phyloP scores from a whole-genome alignment of 2,329 filamentous ascomycete species.

The Pezicula carpinea region DNA sequence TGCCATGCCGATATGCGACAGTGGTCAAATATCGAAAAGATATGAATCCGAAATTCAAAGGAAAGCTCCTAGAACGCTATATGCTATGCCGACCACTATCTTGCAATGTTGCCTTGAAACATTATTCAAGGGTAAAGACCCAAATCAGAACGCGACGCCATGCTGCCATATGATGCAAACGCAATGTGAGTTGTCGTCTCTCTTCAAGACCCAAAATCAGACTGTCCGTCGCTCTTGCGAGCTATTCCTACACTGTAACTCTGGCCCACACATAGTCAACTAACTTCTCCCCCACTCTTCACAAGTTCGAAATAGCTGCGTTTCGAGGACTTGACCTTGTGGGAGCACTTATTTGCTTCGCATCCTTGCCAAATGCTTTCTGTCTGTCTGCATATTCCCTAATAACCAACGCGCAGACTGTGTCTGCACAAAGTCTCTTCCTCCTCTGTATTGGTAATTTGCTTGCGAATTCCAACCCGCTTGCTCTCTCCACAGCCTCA shows the following conservation, averaged over 20 bases:
- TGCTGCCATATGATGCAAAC: conserved; percentile 11
- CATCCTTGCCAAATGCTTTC: conserved; percentile 44
- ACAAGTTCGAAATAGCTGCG: conserved; percentile 9
- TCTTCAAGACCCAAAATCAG: not conserved
- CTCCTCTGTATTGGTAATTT: conserved; percentile 71
- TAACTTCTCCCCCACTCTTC: not conserved
- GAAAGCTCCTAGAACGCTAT: too few relatives aligned
- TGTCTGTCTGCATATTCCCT: conserved; percentile 68
- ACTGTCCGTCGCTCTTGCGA: conserved; percentile 9
- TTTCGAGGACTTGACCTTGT: conserved; percentile 26
- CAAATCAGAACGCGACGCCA: conserved; percentile 7
- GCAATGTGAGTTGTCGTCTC: not conserved
- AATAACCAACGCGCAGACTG: conserved; percentile 78
- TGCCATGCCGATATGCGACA: too few relatives aligned
- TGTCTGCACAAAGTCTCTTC: conserved; percentile 78
- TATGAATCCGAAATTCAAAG: too few relatives aligned
- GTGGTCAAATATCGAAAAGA: too few relatives aligned
- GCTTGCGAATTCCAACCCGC: conserved; percentile 83
- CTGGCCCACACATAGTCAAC: not conserved
- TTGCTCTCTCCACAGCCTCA: conserved; percentile 87
- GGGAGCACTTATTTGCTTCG: conserved; percentile 11
- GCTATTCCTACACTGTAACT: conserved; percentile 9
- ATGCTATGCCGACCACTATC: conserved; percentile 5
- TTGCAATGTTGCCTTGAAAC: conserved; percentile 7
- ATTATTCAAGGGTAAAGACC: not conserved